Conservation (phyloP, 2,329 filamentous ascomycete genomes). For the Cordyceps cateniannulata region DNA sequence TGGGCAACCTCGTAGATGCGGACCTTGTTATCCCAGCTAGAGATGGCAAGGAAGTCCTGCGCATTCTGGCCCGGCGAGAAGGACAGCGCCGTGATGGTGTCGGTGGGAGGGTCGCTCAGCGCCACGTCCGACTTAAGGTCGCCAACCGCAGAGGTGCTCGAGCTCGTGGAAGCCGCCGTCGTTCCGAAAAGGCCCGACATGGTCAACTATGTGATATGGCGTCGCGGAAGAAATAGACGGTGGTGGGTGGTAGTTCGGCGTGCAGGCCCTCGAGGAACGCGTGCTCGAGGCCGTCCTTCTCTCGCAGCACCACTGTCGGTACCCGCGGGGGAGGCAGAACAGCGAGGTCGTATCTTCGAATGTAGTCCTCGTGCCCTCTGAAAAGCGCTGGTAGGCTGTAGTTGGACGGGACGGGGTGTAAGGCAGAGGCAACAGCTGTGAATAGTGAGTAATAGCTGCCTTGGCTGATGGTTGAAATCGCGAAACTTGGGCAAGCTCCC, state of each 20-base stretch:
- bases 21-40: constrained; percentile 97
- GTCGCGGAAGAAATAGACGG: background rate
- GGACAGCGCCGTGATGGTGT: constrained; percentile 80
- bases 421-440: constrained; percentile 6
- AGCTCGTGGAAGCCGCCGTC: constrained; percentile 27
- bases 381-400: background rate
- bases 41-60: constrained; percentile 74
- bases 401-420: background rate
- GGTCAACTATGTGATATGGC: background rate
- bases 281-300: constrained; percentile 1
- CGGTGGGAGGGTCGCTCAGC: constrained; percentile 71
- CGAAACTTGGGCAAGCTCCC: constrained; percentile 4
- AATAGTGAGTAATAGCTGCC: constrained; percentile 18
- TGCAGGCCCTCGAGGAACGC: background rate
- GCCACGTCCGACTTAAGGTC: constrained; percentile 87
- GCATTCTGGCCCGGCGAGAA: constrained; percentile 61
- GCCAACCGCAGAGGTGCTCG: constrained; percentile 64
- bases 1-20: constrained; percentile 87
- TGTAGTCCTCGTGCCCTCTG: background rate
- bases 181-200: constrained; percentile 62
- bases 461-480: constrained; percentile 11
- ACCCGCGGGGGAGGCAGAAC: background rate
- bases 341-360: background rate
- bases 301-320: background rate
- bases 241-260: background rate